Conservation (phyloP, 306 rosid species). For the Rubus idaeus region DNA sequence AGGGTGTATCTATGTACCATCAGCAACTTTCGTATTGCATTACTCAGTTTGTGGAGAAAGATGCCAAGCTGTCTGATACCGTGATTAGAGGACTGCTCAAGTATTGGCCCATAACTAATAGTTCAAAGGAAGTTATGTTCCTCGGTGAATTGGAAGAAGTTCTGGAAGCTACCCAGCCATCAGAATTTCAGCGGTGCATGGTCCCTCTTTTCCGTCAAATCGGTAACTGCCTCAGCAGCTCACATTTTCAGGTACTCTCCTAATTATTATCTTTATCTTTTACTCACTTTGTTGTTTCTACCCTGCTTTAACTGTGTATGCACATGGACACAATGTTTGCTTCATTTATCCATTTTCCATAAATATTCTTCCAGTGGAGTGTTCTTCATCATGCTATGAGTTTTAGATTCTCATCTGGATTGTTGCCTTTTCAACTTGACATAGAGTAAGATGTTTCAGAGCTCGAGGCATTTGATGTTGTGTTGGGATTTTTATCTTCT, state of each 20-base stretch:
- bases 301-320: not conserved
- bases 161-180: slow-evolving; percentile 53
- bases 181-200: slow-evolving; percentile 63
- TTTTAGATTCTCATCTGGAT: not conserved
- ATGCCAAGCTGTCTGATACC: slow-evolving; percentile 60
- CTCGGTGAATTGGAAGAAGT: slow-evolving; percentile 67
- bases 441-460: not conserved
- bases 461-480: not conserved
- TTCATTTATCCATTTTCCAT: not conserved
- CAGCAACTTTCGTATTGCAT: slow-evolving; percentile 64
- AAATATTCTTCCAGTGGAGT: not conserved
- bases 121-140: slow-evolving; percentile 70
- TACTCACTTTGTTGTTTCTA: not conserved
- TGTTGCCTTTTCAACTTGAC: slow-evolving; percentile 2
- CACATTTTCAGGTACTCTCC: slow-evolving; percentile 60
- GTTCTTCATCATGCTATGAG: not conserved
- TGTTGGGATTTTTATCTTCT: not conserved
- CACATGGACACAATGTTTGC: not conserved
- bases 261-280: not conserved
- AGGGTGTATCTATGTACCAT: slow-evolving; percentile 54
- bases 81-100: slow-evolving; percentile 58
- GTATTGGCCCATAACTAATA: slow-evolving; percentile 62
- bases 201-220: slow-evolving; percentile 57
- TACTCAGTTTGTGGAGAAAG: slow-evolving; percentile 63
- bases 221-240: slow-evolving; percentile 55